Conservation (phyloP, 2,329 filamentous ascomycete genomes). For the Colletotrichum melonis region DNA sequence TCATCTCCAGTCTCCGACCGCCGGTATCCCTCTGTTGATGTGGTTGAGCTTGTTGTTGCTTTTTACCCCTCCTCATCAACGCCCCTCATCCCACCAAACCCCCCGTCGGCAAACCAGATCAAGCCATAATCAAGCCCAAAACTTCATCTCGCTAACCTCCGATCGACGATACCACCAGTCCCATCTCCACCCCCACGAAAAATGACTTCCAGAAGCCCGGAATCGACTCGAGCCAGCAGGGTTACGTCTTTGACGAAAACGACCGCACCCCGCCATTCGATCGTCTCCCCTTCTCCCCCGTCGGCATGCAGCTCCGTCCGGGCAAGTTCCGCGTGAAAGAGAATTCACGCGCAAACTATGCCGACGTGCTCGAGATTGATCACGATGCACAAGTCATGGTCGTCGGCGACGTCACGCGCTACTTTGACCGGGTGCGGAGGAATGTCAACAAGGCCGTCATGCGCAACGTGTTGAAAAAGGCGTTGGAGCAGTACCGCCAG, state of each 20-base stretch:
- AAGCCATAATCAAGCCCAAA: background rate
- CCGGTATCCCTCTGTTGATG: background rate
- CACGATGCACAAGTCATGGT: constrained; percentile 36
- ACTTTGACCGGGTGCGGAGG: constrained; percentile 30
- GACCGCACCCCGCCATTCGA: constrained; percentile 33
- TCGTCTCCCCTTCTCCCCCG: constrained; percentile 29
- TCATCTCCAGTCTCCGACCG: background rate
- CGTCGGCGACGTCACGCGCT: constrained; percentile 31
- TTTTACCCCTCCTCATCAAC: background rate
- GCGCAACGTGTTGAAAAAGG: constrained; percentile 33
- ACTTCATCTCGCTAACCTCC: constrained; percentile 21
- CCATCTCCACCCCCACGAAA: constrained; percentile 35
- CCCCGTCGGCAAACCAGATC: background rate
- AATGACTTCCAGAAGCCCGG: constrained; percentile 35
- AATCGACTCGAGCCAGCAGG: constrained; percentile 34
- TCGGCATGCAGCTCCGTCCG: constrained; percentile 31
- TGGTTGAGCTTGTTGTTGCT: background rate
- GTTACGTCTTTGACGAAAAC: constrained; percentile 32
- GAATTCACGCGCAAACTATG: constrained; percentile 32
- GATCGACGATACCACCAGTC: background rate
- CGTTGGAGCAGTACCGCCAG: constrained; percentile 32
- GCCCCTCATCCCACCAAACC: background rate
- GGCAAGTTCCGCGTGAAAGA: constrained; percentile 35
- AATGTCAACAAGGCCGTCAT: constrained; percentile 35
- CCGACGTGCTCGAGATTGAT: constrained; percentile 34